Evolutionary conservation across 2,329 filamentous ascomycete genomes (phyloP).

Genomic region (Fusarium cyanostomum): DNA sequence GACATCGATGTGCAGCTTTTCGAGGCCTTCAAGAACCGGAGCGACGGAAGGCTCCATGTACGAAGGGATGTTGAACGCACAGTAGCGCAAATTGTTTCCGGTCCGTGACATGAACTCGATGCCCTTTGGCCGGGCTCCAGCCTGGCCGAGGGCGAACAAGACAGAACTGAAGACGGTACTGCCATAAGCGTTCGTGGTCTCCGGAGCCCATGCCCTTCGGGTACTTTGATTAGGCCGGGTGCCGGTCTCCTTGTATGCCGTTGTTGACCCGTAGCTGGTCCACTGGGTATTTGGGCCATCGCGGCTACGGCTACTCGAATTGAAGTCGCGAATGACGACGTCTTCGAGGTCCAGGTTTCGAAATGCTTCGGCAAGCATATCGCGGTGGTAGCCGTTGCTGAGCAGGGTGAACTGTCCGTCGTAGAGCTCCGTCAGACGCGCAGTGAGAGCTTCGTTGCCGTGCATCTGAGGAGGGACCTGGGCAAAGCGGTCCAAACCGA

Average conservation of each 20-base stretch:
- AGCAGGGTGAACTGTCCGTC: conserved; percentile 46
- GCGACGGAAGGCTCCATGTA: conserved; percentile 49
- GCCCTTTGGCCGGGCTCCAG: conserved; percentile 49
- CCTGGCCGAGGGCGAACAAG: conserved; percentile 54
- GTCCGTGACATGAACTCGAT: conserved; percentile 60
- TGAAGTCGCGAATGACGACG: conserved; percentile 68
- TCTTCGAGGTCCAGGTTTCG: conserved; percentile 64
- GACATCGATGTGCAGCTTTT: conserved; percentile 52
- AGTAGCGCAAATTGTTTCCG: conserved; percentile 47
- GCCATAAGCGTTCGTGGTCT: conserved; percentile 34
- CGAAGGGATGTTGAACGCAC: conserved; percentile 58
- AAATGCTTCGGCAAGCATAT: conserved; percentile 67
- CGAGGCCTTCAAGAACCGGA: conserved; percentile 56
- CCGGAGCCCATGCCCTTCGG: not conserved
- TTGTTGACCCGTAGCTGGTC: conserved; percentile 64
- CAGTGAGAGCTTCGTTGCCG: conserved; percentile 18
- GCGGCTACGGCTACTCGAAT: conserved; percentile 58
- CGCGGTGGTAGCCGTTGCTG: conserved; percentile 57
- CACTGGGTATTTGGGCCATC: conserved; percentile 57
- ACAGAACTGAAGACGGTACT: conserved; percentile 53
- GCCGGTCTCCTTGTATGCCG: conserved; percentile 50
- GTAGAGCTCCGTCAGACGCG: conserved; percentile 29
- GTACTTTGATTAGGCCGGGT: conserved; percentile 22
- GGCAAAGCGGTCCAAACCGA: conserved; percentile 44
- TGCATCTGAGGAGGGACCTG: not conserved